These are phyloP conservation scores for Melanomma pulvis-pyrius DNA, from an alignment of 495 filamentous ascomycete genomes.

Conservation along the genomic window DNA sequence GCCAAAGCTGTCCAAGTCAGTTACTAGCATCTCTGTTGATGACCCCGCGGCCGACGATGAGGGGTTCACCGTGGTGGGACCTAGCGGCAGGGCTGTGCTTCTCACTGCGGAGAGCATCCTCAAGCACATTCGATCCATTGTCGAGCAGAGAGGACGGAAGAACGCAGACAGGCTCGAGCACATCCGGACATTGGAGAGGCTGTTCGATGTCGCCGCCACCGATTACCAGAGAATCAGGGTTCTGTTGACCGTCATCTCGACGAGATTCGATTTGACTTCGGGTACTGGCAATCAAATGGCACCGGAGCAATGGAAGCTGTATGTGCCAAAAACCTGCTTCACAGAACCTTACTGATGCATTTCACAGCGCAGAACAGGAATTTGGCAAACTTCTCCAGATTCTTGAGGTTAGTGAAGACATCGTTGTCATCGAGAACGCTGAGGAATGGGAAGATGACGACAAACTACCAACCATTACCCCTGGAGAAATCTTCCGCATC, in stretches of 20 bases:
- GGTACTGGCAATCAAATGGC: constrained; percentile 85
- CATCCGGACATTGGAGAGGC: constrained; percentile 95
- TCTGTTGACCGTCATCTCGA: constrained; percentile 87
- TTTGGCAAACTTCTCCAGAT: constrained; percentile 73
- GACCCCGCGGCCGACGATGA: constrained; percentile 63
- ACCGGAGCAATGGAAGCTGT: constrained; percentile 92
- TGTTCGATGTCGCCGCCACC: constrained; percentile 80
- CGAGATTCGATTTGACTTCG: constrained; percentile 88
- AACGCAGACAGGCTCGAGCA: constrained; percentile 95
- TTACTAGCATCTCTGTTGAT: constrained; percentile 45
- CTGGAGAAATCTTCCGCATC: constrained; percentile 79
- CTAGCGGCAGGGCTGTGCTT: constrained; percentile 79
- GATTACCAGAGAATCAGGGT: constrained; percentile 96
- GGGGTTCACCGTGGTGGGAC: constrained; percentile 83
- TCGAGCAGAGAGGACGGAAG: constrained; percentile 97
- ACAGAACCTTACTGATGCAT: background rate
- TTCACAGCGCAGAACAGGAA: constrained; percentile 72
- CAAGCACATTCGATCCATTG: constrained; percentile 89
- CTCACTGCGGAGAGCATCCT: constrained; percentile 98
- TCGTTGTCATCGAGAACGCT: constrained; percentile 83
- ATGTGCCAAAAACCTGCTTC: constrained; percentile 24
- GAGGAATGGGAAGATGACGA: constrained; percentile 99
- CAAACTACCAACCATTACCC: constrained; percentile 72
- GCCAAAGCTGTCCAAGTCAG: constrained; percentile 52
- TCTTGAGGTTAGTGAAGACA: constrained; percentile 74